Conservation (phyloP, 2,329 filamentous ascomycete species). For the Ascocoryne sarcoides region DNA sequence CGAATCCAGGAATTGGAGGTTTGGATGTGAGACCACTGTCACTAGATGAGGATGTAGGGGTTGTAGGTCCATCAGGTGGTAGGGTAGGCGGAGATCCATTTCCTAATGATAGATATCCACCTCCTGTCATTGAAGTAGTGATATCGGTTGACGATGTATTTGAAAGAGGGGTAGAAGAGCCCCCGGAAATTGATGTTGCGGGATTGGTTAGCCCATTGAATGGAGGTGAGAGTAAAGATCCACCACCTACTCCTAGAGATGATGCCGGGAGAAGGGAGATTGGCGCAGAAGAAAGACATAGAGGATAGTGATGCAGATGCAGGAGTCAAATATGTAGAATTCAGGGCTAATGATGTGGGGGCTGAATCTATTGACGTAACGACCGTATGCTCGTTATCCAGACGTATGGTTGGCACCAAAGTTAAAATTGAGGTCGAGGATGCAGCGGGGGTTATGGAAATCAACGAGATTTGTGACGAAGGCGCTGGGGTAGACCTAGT, state of each 20-base stretch:
- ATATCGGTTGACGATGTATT: too few species aligned
- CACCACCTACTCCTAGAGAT: neutral
- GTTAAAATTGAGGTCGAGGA: too few species aligned
- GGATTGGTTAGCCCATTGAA: neutral
- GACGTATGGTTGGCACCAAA: too few species aligned
- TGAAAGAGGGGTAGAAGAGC: too few species aligned
- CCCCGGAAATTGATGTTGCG: neutral
- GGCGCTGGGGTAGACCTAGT: too few species aligned
- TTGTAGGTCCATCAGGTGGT: neutral
- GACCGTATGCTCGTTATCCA: too few species aligned
- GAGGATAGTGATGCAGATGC: neutral
- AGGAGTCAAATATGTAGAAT: too few species aligned
- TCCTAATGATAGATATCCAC: constrained; percentile 1
- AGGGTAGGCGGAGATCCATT: neutral
- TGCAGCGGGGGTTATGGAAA: too few species aligned
- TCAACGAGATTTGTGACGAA: too few species aligned
- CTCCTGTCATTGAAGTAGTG: too few species aligned
- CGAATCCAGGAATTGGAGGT: too few species aligned
- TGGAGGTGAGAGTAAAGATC: neutral
- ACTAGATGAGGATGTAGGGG: neutral
- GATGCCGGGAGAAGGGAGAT: neutral
- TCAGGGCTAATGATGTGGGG: neutral
- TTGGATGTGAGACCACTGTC: neutral
- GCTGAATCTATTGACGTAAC: too few species aligned
- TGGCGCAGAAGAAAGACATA: neutral